Evolutionary conservation across 306 rosid genomes (phyloP), one percentile per base, ranked within the genome.

Genomic region (Luffa acutangula): DNA sequence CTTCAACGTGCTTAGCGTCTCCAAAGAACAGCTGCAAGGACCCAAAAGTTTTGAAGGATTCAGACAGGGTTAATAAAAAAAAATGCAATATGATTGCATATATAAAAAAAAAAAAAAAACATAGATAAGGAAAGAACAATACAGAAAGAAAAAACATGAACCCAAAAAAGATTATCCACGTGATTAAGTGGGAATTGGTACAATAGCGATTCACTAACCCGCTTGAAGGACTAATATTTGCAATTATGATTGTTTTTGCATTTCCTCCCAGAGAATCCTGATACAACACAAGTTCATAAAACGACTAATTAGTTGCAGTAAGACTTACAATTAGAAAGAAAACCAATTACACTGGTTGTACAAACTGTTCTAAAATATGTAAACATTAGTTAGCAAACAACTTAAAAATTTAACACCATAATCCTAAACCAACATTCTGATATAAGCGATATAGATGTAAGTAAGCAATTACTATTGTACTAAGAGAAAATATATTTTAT

Each of bases 241-340:
- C 97, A 81, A 95, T 93, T 79, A 95, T 95, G 75, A 70, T 93
- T 12, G 97, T 95, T 84, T 95, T 95, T 72, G 97, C 83, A 80
- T 95, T 95, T 80, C 99, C 99, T 67, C 99, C 99, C 2, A 95
- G 90, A 79, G 99, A 95, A 83, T 95, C 97, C 99, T 95, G 94
- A 78, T 85, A 82, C 78, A 85, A 82, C 76, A 81, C 39, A 83
- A 59, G 15, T 82, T 14, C 45, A 37, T 75, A 81, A 67, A 84
- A 70, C 80, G 59, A 52, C 21, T 49, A 71, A 14, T 72, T 41
- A 43, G 25, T 79, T 51, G 64, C 8, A 48, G 39, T 5, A 49
- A 11, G 41, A 63, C 4, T 15, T 1, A 71, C 18, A 42, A 87
- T 77, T 56, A 75, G 51, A 13, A 43, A 51, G 71, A 12, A 34